A percentile compares a stretch with the other conserved stretches of the same genome.
phyloP scores from a whole-genome alignment of 2,329 filamentous ascomycete species.

The Tolypocladium capitatum region DNA sequence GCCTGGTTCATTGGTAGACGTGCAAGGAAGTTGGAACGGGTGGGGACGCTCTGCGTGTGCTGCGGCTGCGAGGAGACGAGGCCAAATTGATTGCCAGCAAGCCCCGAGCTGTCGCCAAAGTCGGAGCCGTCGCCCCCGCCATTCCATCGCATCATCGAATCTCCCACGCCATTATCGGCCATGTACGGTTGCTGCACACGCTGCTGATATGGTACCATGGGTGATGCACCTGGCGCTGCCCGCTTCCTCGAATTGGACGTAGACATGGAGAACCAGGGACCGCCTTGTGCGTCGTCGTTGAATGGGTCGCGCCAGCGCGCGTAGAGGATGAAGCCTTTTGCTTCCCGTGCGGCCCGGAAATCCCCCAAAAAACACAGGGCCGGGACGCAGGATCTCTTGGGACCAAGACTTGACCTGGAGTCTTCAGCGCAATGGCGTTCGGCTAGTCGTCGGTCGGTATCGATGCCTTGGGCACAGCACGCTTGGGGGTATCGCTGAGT shows the following conservation, averaged over 20 bases:
- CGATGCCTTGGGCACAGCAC: background rate
- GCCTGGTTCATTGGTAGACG: conserved; percentile 37
- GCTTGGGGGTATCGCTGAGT: background rate
- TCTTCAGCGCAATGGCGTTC: background rate
- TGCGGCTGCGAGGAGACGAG: conserved; percentile 24
- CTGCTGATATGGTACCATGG: conserved; percentile 41
- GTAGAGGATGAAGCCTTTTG: background rate
- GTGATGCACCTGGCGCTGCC: conserved; percentile 57
- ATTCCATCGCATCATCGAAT: conserved; percentile 34
- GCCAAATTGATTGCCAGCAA: conserved; percentile 22
- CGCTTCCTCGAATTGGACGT: conserved; percentile 51
- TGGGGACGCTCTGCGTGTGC: conserved; percentile 16
- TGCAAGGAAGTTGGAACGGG: conserved; percentile 37
- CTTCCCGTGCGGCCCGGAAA: background rate
- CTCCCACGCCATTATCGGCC: conserved; percentile 31
- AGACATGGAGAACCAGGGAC: conserved; percentile 24
- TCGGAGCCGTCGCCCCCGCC: conserved; percentile 21
- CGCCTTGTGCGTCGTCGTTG: background rate
- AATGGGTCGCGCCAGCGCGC: background rate
- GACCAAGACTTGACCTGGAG: background rate
- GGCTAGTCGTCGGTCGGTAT: background rate
- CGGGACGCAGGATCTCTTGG: background rate
- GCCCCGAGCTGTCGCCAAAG: conserved; percentile 22
- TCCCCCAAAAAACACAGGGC: background rate
- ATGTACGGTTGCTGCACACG: conserved; percentile 35